These are phyloP conservation scores for Trichoderma sp. DNA, from an alignment of 2,329 filamentous ascomycete genomes.

Conservation along the genomic window DNA sequence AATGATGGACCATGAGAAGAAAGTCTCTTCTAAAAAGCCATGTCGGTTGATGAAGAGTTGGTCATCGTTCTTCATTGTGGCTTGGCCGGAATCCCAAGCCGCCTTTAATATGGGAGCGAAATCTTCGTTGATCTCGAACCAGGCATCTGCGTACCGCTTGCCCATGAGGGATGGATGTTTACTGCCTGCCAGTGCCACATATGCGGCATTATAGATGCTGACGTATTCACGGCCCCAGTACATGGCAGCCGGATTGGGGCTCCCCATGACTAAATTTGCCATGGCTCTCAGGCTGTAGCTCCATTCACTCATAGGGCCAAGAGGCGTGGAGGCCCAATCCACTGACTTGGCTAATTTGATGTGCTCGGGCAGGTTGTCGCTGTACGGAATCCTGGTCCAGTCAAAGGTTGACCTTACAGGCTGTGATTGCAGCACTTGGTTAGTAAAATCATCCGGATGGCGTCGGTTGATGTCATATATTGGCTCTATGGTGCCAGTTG, in stretches of 20 bases:
- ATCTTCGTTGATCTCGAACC: conserved; percentile 72
- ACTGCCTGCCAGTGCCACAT: conserved; percentile 66
- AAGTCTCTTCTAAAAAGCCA: conserved; percentile 72
- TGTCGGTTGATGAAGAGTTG: conserved; percentile 68
- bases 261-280: conserved; percentile 79
- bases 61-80: conserved; percentile 82
- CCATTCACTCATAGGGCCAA: conserved; percentile 77
- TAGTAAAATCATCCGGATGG: conserved; percentile 44
- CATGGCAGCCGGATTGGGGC: conserved; percentile 70
- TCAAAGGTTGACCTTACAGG: conserved; percentile 61
- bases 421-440: conserved; percentile 31
- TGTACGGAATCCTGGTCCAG: conserved; percentile 71
- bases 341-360: conserved; percentile 68
- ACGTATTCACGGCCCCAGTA: conserved; percentile 74
- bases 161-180: conserved; percentile 79
- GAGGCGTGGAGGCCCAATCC: conserved; percentile 69
- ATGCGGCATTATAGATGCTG: conserved; percentile 71
- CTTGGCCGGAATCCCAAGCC: conserved; percentile 68
- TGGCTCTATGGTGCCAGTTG: neutral
- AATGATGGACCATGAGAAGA: conserved; percentile 80
- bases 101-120: conserved; percentile 65
- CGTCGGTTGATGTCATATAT: conserved; percentile 26
- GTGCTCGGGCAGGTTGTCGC: conserved; percentile 63
- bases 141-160: conserved; percentile 63
- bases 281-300: conserved; percentile 68